Evolutionary conservation across 441 rosid genomes (phyloP).

Genomic region (Lepidium campestre): DNA sequence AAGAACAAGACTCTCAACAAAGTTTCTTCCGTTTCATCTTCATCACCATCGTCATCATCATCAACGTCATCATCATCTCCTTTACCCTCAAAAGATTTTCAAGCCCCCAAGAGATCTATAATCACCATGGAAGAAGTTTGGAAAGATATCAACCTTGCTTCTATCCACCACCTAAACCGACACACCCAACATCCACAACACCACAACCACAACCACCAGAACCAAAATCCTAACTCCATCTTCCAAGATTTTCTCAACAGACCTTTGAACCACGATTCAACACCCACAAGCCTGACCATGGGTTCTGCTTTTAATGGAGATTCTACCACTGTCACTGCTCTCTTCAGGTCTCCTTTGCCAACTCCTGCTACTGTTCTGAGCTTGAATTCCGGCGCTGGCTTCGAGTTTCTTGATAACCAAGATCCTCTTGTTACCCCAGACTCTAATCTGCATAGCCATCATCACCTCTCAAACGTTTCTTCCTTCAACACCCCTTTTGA

Average conservation of each 20-base stretch:
- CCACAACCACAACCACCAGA: slow-evolving; percentile 12
- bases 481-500: slow-evolving; percentile 32
- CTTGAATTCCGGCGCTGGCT: slow-evolving; percentile 42
- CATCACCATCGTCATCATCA: slow-evolving; percentile 14
- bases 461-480: slow-evolving; percentile 18
- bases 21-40: slow-evolving; percentile 21
- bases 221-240: slow-evolving; percentile 35
- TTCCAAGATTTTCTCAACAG: slow-evolving; percentile 57
- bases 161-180: slow-evolving; percentile 39
- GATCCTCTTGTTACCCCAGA: slow-evolving; percentile 24
- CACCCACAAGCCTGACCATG: slow-evolving; percentile 23
- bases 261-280: slow-evolving; percentile 32
- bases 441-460: slow-evolving; percentile 23
- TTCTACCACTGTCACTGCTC: slow-evolving; percentile 8
- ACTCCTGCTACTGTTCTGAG: slow-evolving; percentile 43
- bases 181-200: slow-evolving; percentile 28
- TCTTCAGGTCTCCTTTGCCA: slow-evolving; percentile 20
- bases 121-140: slow-evolving; percentile 76
- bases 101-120: slow-evolving; percentile 6
- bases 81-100: slow-evolving; percentile 11
- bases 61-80: slow-evolving; percentile 20
- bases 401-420: slow-evolving; percentile 35
- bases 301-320: slow-evolving; percentile 12
- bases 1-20: slow-evolving; percentile 14
- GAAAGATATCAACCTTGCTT: slow-evolving; percentile 59